phyloP scores from a whole-genome alignment of 768 basidiomycete species.

The Suillus brevipes region DNA sequence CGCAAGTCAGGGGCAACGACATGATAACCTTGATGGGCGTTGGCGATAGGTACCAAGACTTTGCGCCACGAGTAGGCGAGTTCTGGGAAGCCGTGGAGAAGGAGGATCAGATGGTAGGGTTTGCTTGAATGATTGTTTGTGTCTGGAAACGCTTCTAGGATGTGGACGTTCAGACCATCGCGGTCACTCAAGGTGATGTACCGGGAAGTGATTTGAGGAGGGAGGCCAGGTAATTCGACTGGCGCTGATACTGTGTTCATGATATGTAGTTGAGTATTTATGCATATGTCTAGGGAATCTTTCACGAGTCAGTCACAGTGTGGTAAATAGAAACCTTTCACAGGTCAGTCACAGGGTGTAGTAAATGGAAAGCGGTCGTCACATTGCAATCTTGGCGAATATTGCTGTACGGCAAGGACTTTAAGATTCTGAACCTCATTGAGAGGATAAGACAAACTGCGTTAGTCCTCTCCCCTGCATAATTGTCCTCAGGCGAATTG shows the following conservation, averaged over 20 bases:
- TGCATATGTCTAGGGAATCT: no score
- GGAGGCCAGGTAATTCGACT: constrained; percentile 17
- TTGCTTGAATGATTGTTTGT: constrained; percentile 13
- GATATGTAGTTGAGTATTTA: neutral
- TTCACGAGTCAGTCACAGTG: no score
- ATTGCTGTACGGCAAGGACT: no score
- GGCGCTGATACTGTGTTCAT: neutral
- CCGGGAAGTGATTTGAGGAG: constrained; percentile 39
- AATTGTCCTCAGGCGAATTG: neutral
- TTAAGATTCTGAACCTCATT: neutral
- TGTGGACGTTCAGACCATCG: constrained; percentile 40
- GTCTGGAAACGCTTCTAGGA: constrained; percentile 47
- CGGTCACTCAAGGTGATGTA: constrained; percentile 47
- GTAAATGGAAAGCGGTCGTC: neutral
- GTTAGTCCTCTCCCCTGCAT: neutral
- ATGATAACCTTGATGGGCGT: constrained; percentile 46
- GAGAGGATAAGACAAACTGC: neutral
- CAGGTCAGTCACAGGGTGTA: neutral
- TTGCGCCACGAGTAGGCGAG: constrained; percentile 68
- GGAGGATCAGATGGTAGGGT: constrained; percentile 48
- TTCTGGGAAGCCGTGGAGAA: constrained; percentile 69
- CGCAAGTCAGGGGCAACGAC: constrained; percentile 66
- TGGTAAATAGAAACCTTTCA: no score
- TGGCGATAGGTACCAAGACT: constrained; percentile 49
- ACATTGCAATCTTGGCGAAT: neutral